These are phyloP conservation scores for Colletotrichum limetticola DNA, from an alignment of 2,329 filamentous ascomycete genomes.

Conservation along the genomic window DNA sequence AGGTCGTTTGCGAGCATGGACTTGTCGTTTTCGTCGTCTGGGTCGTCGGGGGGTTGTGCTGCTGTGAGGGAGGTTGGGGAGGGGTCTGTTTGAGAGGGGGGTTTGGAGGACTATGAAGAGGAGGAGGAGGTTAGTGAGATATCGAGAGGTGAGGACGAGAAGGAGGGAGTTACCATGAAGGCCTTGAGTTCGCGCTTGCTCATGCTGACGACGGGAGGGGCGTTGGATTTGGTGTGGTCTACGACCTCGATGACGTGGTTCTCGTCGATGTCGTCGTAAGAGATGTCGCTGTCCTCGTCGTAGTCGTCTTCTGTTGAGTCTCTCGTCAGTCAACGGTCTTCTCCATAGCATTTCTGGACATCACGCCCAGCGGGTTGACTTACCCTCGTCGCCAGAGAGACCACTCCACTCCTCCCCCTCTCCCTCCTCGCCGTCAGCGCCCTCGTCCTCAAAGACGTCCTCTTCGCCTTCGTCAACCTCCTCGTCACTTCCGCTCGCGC, in stretches of 20 bases:
- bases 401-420: constrained; percentile 70
- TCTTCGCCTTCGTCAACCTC: constrained; percentile 48
- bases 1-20: constrained; percentile 90
- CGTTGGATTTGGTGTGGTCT: constrained; percentile 62
- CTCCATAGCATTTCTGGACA: neutral
- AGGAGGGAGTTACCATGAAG: constrained; percentile 71
- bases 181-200: constrained; percentile 78
- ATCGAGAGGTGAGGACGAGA: neutral
- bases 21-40: constrained; percentile 66
- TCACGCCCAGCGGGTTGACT: neutral
- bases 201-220: constrained; percentile 55
- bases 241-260: constrained; percentile 66
- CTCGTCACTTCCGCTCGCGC: constrained; percentile 35
- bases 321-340: neutral
- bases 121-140: neutral
- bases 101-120: constrained; percentile 55
- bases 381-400: constrained; percentile 61
- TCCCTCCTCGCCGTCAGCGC: constrained; percentile 44
- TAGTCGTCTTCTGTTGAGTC: constrained; percentile 35
- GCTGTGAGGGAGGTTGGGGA: constrained; percentile 38
- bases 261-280: constrained; percentile 39
- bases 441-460: constrained; percentile 35
- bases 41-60: constrained; percentile 41
- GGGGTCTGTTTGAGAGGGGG: constrained; percentile 50
- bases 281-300: constrained; percentile 13